These are phyloP conservation scores for Saccharomycopsis microspora DNA, from an alignment of 805 yeast genomes.

Conservation along the genomic window DNA sequence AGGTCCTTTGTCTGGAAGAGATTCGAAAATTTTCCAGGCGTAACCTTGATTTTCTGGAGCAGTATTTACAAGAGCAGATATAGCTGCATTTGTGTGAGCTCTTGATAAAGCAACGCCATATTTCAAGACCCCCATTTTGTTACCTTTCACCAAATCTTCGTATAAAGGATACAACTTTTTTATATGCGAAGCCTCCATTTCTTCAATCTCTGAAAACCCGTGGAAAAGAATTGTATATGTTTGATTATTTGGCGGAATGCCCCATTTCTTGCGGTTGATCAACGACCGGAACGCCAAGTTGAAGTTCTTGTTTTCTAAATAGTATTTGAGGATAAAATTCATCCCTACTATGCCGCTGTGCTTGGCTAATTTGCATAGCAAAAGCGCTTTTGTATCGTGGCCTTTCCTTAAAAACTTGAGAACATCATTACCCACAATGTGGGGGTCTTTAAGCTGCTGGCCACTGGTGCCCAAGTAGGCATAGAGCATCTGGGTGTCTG, in stretches of 20 bases:
- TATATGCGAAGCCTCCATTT: no score
- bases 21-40: slow-evolving; percentile 29
- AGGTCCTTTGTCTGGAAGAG: slow-evolving; percentile 17
- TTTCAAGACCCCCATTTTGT: neutral
- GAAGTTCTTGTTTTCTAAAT: slow-evolving; percentile 29
- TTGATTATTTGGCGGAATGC: slow-evolving; percentile 38
- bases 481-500: slow-evolving; percentile 34
- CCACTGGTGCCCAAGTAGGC: slow-evolving; percentile 49
- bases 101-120: slow-evolving; percentile 19
- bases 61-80: slow-evolving; percentile 33
- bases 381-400: slow-evolving; percentile 41
- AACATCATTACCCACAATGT: slow-evolving; percentile 42
- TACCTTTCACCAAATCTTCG: neutral
- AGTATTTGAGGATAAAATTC: slow-evolving; percentile 48
- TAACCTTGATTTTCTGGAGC: slow-evolving; percentile 22
- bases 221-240: slow-evolving; percentile 35
- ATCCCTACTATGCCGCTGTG: slow-evolving; percentile 45
- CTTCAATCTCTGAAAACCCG: slow-evolving; percentile 26
- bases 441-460: slow-evolving; percentile 46
- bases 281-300: slow-evolving; percentile 39
- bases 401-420: slow-evolving; percentile 37
- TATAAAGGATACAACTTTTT: no score
- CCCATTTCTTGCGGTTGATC: slow-evolving; percentile 52
- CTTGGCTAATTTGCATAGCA: slow-evolving; percentile 36
- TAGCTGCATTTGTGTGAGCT: slow-evolving; percentile 34